These are phyloP conservation scores for Nannochloris sp. DNA, from an alignment of 139 green algal species.

Conservation along the genomic window DNA sequence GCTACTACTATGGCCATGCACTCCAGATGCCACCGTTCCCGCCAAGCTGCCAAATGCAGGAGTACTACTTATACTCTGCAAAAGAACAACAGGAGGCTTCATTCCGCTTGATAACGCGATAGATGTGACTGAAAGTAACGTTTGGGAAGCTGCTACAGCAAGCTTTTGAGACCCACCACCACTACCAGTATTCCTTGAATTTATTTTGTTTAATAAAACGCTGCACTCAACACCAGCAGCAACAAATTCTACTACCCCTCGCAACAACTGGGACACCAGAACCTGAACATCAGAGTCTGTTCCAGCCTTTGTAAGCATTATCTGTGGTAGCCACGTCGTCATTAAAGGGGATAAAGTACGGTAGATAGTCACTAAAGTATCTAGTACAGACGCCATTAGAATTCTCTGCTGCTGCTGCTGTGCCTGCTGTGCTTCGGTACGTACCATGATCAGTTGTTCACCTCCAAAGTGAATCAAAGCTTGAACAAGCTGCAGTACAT, in stretches of 20 bases:
- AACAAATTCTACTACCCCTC: neutral
- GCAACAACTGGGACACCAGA: neutral
- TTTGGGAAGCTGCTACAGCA: constrained; percentile 5
- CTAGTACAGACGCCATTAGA: too few relatives aligned
- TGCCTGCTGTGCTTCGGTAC: too few relatives aligned
- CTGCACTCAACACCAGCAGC: neutral
- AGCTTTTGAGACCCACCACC: too few relatives aligned
- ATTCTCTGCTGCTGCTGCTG: too few relatives aligned
- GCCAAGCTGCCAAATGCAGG: neutral
- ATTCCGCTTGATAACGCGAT: constrained; percentile 8
- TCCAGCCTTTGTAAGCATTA: neutral
- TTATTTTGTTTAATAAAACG: neutral
- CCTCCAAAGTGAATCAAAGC: too few relatives aligned
- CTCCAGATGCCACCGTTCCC: neutral
- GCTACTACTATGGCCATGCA: too few relatives aligned
- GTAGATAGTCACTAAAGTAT: too few relatives aligned
- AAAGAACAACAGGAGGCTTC: constrained; percentile 1
- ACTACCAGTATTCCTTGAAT: neutral
- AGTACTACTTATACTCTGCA: neutral
- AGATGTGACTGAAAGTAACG: constrained; percentile 8
- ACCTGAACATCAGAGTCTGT: constrained; percentile 1
- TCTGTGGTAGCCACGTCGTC: constrained; percentile 18
- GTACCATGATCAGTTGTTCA: too few relatives aligned
- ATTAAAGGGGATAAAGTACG: neutral
- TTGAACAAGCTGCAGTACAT: too few relatives aligned